phyloP scores from a whole-genome alignment of 2,329 filamentous ascomycete species.

The Chaetomiaceae sp. region DNA sequence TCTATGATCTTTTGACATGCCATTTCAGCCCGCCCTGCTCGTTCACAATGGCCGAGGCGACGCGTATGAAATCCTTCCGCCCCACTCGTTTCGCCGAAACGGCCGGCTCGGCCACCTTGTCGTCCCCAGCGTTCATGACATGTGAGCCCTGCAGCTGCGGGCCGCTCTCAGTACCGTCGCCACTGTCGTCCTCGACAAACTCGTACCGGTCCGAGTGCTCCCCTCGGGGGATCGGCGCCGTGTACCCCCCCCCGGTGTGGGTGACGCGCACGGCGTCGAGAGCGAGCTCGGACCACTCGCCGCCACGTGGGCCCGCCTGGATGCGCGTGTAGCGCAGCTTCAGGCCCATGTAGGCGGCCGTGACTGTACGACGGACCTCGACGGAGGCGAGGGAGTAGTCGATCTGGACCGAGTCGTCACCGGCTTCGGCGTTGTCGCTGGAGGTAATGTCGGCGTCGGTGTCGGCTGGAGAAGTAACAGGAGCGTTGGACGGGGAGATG shows the following conservation, averaged over 20 bases:
- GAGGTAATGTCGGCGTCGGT: not conserved
- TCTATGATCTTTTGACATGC: slow-evolving; percentile 6
- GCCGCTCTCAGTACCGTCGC: not conserved
- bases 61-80: not conserved
- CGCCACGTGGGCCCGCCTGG: slow-evolving; percentile 46
- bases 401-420: slow-evolving; percentile 12
- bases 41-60: not conserved
- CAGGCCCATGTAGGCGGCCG: slow-evolving; percentile 38
- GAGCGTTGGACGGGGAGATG: not conserved
- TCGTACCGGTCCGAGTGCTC: not conserved
- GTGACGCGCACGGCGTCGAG: slow-evolving; percentile 33
- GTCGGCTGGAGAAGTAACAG: not conserved
- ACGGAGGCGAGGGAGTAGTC: slow-evolving; percentile 44
- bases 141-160: not conserved
- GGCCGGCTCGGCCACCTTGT: too few species aligned
- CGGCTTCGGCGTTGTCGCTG: not conserved
- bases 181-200: not conserved
- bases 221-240: not conserved
- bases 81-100: not conserved
- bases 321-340: slow-evolving; percentile 46
- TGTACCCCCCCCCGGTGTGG: not conserved
- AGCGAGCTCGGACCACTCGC: slow-evolving; percentile 45
- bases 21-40: slow-evolving; percentile 10
- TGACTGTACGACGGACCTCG: slow-evolving; percentile 44
- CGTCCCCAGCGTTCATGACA: not conserved